Conservation (phyloP, 768 basidiomycete genomes). For the Tephrocybe sp. region DNA sequence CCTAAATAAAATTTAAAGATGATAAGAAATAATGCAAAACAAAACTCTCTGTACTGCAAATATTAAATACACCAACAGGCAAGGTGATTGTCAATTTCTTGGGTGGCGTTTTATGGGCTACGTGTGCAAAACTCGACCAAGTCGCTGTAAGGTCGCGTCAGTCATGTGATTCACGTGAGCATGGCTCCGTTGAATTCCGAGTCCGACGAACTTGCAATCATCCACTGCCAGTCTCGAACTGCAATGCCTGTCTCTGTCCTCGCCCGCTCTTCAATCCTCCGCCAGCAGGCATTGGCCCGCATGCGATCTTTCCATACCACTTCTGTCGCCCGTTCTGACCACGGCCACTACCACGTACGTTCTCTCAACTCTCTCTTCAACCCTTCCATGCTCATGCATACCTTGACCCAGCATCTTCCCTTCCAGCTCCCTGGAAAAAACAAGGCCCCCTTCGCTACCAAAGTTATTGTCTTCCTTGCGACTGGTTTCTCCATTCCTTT, state of each 20-base stretch:
- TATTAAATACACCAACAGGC: no score
- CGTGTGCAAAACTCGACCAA: no score
- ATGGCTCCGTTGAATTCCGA: conserved; percentile 16
- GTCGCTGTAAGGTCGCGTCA: neutral
- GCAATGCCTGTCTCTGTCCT: conserved; percentile 41
- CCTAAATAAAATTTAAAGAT: no score
- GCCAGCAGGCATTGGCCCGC: conserved; percentile 35
- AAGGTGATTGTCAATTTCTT: no score
- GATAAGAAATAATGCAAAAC: no score
- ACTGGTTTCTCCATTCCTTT: conserved; percentile 69
- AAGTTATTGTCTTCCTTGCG: conserved; percentile 44
- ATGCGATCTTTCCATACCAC: conserved; percentile 39
- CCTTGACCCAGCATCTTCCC: conserved; percentile 46
- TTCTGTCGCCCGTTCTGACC: conserved; percentile 41
- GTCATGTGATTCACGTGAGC: conserved; percentile 7
- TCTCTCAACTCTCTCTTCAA: neutral
- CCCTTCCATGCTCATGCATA: neutral
- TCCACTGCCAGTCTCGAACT: no score
- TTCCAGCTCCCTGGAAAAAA: conserved; percentile 52
- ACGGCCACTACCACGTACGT: conserved; percentile 59
- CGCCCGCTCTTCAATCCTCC: conserved; percentile 37
- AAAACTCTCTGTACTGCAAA: no score
- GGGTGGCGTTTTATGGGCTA: no score
- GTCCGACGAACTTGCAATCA: no score
- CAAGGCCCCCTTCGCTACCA: conserved; percentile 47